Evolutionary conservation across 306 rosid species (phyloP).

Genomic region (Abrus pulchellus): DNA sequence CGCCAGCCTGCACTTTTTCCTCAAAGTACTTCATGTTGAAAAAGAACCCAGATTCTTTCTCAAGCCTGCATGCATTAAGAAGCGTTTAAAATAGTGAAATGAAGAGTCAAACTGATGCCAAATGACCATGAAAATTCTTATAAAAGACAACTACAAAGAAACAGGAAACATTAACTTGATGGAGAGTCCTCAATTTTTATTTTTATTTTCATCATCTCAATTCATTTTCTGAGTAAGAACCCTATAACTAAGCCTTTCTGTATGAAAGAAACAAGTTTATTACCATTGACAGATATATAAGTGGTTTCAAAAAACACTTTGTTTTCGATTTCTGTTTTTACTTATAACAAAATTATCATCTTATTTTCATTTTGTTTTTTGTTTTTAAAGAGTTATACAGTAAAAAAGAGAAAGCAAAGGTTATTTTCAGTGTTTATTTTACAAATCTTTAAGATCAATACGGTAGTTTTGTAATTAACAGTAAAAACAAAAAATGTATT

Average conservation of each 20-base stretch:
- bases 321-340: too few species aligned
- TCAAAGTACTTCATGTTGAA: slow-evolving; percentile 93
- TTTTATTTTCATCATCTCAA: neutral
- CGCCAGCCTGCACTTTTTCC: slow-evolving; percentile 90
- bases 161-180: neutral
- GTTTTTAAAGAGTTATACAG: too few species aligned
- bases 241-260: slow-evolving; percentile 5
- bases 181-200: neutral
- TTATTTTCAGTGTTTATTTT: too few species aligned
- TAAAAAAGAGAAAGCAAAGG: too few species aligned
- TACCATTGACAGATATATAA: neutral
- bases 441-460: too few species aligned
- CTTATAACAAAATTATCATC: too few species aligned
- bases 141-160: neutral
- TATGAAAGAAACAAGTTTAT: neutral
- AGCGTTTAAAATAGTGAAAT: slow-evolving; percentile 23
- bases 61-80: slow-evolving; percentile 65
- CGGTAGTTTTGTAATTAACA: too few species aligned
- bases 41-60: slow-evolving; percentile 89
- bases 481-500: too few species aligned
- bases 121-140: neutral
- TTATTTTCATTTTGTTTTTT: too few species aligned
- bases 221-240: neutral
- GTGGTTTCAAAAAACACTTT: neutral
- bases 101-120: slow-evolving; percentile 24